Base-by-base conservation (phyloP, 2,329 filamentous ascomycete genomes). In the Paracorniculantispora psalliotae region DNA sequence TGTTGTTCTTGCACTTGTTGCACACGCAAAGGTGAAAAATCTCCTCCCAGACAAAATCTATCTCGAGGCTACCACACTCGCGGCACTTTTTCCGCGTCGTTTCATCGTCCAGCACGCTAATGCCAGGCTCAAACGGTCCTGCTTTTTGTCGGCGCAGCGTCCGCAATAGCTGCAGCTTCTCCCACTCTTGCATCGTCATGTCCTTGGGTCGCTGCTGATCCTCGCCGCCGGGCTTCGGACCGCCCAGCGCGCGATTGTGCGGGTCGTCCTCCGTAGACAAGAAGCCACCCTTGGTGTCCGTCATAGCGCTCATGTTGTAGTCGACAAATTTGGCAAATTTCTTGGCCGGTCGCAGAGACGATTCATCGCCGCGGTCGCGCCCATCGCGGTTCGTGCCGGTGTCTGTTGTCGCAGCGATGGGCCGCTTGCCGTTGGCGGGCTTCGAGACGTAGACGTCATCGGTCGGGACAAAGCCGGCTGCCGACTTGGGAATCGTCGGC, bases 221-320 rank as follows among this genome's bases (percentile, higher is more conserved):
- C 25, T 67, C 69, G 35, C 61, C 70, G 17, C 61, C 70, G 17
- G 65, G 63, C 74, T 55, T 81, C 72, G 64, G 75, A 9, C 71
- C 76, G 7, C 77, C 79, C 66, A 87, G 84, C 9, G 88, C 90
- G 65, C 88, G 88, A 70, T 96, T 96, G 70, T 88, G 85, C 1
- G 94, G 94, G 72, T 99, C 94, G 69, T 99, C 94, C 62, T 93
- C 90, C 1, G 84, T 82, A n/a, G 88, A 90, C 64, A 99, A 75
- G 73, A 99, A 99, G 0, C 94, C 94, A 62, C 94, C 94, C 70
- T 97, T 97, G 1, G 93, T 97, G 72, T 99, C 94, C 7, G 89
- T 96, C 92, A 99, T 97, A 75, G 93, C 89, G 70, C 90, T 93
- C 75, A 99, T 94, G 73, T 99, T 94, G 76, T 97, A 97, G 70